Evolutionary conservation across 1,284 basidiomycete genomes (phyloP), one percentile per base, ranked within the genome.

Genomic region (Singerocomus inundabilis): DNA sequence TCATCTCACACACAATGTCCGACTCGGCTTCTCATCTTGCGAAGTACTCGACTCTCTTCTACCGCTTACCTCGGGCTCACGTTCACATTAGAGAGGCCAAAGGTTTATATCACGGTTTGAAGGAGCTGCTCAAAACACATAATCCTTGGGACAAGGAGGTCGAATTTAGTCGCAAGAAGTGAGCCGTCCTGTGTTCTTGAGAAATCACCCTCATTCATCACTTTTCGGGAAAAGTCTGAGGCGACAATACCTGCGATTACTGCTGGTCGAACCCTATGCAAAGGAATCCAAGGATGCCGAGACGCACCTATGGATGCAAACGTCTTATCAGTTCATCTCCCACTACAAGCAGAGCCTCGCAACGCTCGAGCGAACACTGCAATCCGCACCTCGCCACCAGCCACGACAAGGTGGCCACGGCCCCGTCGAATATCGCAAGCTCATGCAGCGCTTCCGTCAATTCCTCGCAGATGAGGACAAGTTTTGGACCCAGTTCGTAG

Each of bases 291-390:
- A 86, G 65, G 87, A 89, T 70, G 82, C 86, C 37, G 91, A 94
- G 63, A 87, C 78, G 39, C 82, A 86, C 49, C 77, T 97, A 10
- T 97, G 94, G 93, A 88, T 93, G 79, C 85, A 92, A 61, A 96
- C 93, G 0, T 91, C 91, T 18, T 91, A 98, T 71, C 76, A 82
- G 33, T 82, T 94, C 68, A 97, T 98, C 58, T 74, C 85, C 25
- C 76, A 81, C 30, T 96, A 93, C 74, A 93, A 94, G 62, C 79
- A 87, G 52, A 80, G 79, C 39, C 81, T 96, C 55, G 69, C 81
- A 44, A 67, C 74, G 0, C 77, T 93, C 52, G 91, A 95, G 69
- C 78, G 78, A 37, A 67, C 72, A 15, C 70, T 82, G 33, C 77
- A 79, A 59, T 71, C 74, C 40, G 63, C 72, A 46, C 65, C 74